These are phyloP conservation scores for Tagetes erecta DNA, from an alignment of 129 eudicot species.

Conservation along the genomic window DNA sequence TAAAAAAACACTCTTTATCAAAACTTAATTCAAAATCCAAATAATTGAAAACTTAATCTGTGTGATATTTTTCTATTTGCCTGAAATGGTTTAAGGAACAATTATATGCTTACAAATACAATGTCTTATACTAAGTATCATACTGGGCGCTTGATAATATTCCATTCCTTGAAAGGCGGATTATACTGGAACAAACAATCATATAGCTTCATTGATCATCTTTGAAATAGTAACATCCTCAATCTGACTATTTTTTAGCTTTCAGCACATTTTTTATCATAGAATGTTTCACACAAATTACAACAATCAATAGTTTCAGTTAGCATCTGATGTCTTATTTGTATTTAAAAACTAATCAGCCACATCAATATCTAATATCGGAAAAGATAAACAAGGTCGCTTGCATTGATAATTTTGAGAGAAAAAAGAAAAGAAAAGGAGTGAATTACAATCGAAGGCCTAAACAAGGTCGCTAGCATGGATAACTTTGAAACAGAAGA, in stretches of 20 bases:
- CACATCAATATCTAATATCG: too few species aligned
- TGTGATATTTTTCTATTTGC: not conserved
- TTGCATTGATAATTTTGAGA: too few species aligned
- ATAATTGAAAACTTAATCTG: slow-evolving; percentile 4
- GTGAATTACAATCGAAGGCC: too few species aligned
- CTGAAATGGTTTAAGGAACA: not conserved
- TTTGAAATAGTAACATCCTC: not conserved
- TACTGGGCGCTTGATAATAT: not conserved
- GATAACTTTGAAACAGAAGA: too few species aligned
- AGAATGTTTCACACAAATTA: not conserved
- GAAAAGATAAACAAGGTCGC: too few species aligned
- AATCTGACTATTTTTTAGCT: slow-evolving; percentile 5
- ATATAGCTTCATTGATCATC: slow-evolving; percentile 12
- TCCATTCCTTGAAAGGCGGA: not conserved
- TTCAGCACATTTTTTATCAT: not conserved
- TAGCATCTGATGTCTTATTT: not conserved
- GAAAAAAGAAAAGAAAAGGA: too few species aligned
- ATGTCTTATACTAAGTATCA: not conserved
- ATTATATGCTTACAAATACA: slow-evolving; percentile 1
- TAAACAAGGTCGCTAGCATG: too few species aligned
- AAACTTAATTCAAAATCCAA: not conserved
- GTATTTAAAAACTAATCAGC: too few species aligned
- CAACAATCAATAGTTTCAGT: not conserved
- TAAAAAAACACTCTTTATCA: not conserved
- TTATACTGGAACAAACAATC: not conserved